Evolutionary conservation across 2,329 filamentous ascomycete genomes (phyloP), one percentile per base, ranked within the genome.

Genomic region (Phialophora macrospora): DNA sequence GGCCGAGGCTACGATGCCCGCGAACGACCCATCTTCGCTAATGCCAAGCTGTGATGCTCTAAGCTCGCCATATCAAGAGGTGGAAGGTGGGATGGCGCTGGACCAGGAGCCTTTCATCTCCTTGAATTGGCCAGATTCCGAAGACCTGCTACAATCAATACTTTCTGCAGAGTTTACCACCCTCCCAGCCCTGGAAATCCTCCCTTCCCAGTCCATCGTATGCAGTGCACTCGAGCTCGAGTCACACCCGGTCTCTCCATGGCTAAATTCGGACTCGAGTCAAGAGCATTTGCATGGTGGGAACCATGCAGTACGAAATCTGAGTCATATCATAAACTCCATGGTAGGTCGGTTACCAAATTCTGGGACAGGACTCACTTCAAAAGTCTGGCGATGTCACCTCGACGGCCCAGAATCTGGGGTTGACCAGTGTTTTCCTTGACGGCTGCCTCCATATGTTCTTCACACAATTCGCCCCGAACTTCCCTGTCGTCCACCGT

Each of bases 401-500:
- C 4, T 78, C 79, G 20, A 79, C 77, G 12, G 76, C 80, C 9
- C 78, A 81, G 67, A 75, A 76, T 28, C 78, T 75, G 0, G 80
- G 77, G 1, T 75, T 81, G n/a, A 81, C 78, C 28, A 81, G 79
- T 0, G 77, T 80, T 20, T 81, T 82, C 41, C 73, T 81, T 3
- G 80, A 81, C 62, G 78, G 79, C 65, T 81, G 79, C 65, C 71
- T 82, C 14, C 80, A 82, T 64, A 80, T 81, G 79, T 82, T 81
- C 70, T 82, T 81, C 62, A 75, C 75, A 9, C 75, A 78, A 17
- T 81, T 82, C 62, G 80, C 80, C 30, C 80, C 80, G 1, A 80
- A 77, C 0, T 81, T 81, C 62, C 80, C 79, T 4, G 74, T 81
- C 11, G 68, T 81, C 17, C 79, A 81, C 71, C 73, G 76, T 64